Base-by-base conservation (phyloP, 306 rosid genomes). In the Oxytropis ochrocephala region DNA sequence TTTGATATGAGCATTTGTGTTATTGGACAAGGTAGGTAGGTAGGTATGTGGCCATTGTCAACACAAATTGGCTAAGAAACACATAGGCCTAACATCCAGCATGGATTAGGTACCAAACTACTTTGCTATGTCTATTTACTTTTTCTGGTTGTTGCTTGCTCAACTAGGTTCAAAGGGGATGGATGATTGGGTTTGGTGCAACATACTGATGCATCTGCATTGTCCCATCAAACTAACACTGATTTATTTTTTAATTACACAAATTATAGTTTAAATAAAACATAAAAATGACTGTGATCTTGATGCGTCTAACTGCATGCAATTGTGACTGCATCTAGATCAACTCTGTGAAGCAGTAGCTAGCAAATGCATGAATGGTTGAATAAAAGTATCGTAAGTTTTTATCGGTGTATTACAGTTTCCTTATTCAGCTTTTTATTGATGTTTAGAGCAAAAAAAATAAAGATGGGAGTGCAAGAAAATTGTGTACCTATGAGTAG, bases 31-130 rank as follows among this genome's bases (percentile, higher is more conserved):
- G 55, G 29, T 24, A 24, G 29, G 19, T 24, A 62, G 55, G 29
- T 24, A 24, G 29, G 19, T 24, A 48, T 11, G 52, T 38, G 52
- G 49, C 27, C 46, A 8, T 19, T 43, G 39, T 32, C 32, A 44
- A 51, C 42, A 51, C 49, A 74, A 53, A 18, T 44, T 18, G 66
- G 78, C 11, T 58, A 58, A 70, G 64, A 53, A 41, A 54, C 64
- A 27, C 55, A 52, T 5, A n/a, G 17, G 33, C 8, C 47, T 5
- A 58, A 60, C 41, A 33, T 47, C 29, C 59, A 18, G 2, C 11
- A n/a, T 33, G 67, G 68, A 72, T 59, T 59, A 59, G 51, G 60
- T 59, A 33, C 29, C 67, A 48, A 59, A 35, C 60, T 69, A 35
- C 41, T 59, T 56, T 55, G 30, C 12, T 5, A 7, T 69, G 44